Evolutionary conservation across 1,284 basidiomycete genomes (phyloP), one percentile per base, ranked within the genome.

Genomic region (Earliella scabrosa): DNA sequence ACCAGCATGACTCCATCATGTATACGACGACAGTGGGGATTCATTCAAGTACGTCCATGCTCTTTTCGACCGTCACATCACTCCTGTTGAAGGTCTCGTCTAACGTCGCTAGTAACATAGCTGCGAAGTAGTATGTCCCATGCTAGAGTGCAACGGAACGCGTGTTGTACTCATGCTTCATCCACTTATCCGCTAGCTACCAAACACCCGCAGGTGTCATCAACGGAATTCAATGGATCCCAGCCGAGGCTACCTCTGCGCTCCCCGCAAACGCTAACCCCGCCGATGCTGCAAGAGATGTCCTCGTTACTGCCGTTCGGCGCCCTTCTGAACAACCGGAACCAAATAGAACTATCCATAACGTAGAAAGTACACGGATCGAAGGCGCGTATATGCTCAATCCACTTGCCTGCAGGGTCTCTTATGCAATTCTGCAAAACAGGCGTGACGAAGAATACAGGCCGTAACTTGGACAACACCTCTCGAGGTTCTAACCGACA

Each of bases 211-310:
- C 78, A 60, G 89, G 89, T 16, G 63, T 86, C 31, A 81, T 90
- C 32, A 80, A 70, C 54, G 88, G 88, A 21, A 88, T 90, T 54
- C 88, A 90, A 66, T 91, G 88, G 90, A 77, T 89, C 21, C 87
- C 88, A 21, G 82, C 80, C 13, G 88, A 90, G 63, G 78, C 86
- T 3, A 86, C 85, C 0, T 75, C 79, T 45, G 77, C 84, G 38
- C 61, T 85, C 32, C 88, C 87, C 36, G 45, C 70, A 20, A 85
- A 83, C 7, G 85, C 84, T 31, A 79, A 77, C 45, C 85, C 84
- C 10, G 87, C 87, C 9, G 79, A 72, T 63, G 67, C 76, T 50
- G 87, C 86, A 54, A 67, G 78, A 69, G 3, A 24, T 13, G 24
- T 13, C 11, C 18, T 13, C 21, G 21, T 11, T 10, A 13, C 18